Conservation (phyloP, 495 filamentous ascomycete species). For the Trichocladium uniseriatum region DNA sequence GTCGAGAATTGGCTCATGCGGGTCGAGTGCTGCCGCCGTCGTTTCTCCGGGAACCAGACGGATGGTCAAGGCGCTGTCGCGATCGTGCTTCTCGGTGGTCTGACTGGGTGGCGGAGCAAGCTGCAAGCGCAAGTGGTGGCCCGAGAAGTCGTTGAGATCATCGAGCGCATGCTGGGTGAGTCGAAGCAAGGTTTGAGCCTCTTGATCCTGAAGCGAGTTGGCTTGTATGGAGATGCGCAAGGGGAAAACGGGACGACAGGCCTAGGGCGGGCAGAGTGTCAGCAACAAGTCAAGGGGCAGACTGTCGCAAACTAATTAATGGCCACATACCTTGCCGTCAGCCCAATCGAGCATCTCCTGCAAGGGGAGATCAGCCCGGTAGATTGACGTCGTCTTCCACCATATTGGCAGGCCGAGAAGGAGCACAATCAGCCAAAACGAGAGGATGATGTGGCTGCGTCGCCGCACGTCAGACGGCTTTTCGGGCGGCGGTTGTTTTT, state of each 20-base stretch:
- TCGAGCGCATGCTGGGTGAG: conserved; percentile 85
- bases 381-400: conserved; percentile 93
- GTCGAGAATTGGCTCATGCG: conserved; percentile 64
- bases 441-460: conserved; percentile 65
- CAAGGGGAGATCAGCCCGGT: conserved; percentile 76
- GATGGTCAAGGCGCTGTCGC: conserved; percentile 59
- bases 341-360: conserved; percentile 88
- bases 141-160: conserved; percentile 85
- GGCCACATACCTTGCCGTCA: conserved; percentile 67
- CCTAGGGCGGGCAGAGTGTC: conserved; percentile 38
- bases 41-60: conserved; percentile 56
- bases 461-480: conserved; percentile 55
- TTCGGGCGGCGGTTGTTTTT: conserved; percentile 62
- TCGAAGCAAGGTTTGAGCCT: conserved; percentile 69
- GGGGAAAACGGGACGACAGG: conserved; percentile 81
- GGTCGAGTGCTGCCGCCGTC: conserved; percentile 53
- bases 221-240: conserved; percentile 72
- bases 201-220: conserved; percentile 52
- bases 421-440: conserved; percentile 85
- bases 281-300: not conserved
- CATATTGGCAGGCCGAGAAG: conserved; percentile 87
- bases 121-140: conserved; percentile 74
- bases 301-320: not conserved
- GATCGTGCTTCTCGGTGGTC: conserved; percentile 10
- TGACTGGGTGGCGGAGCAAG: conserved; percentile 37